Base-by-base conservation (phyloP, 441 rosid genomes). In the Pelargonium citronellum region DNA sequence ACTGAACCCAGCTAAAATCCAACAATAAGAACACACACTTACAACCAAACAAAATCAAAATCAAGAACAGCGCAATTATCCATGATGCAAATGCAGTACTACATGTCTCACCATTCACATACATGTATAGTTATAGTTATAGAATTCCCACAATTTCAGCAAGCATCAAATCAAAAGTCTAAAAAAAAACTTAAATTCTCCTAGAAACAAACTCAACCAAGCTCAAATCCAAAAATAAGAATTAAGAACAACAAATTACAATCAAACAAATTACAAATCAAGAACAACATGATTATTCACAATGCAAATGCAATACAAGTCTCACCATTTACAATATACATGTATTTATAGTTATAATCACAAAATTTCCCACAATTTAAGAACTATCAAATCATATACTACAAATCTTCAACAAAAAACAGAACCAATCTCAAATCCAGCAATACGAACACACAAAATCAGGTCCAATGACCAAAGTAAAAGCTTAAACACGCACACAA, bases 361-460 rank as follows among this genome's bases (percentile, higher is more conserved):
- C 41, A 37, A 37, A 4, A 19, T 39, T 72, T 55, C 68, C 24
- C 39, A 58, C 71, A 16, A 55, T 9, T 69, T 1, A 8, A 8
- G n/a, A 15, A 62, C 19, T 1, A 53, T 3, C 34, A 5, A 69
- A 0, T 37, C 11, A n/a, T n/a, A 9, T 7, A 39, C 24, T 65
- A 27, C 58, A 7, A 22, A 7, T 44, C 24, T 9, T 37, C 57
- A 47, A 15, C 30, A 66, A 3, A 11, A 41, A 69, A 43, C 55
- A 24, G 60, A 60, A 67, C 17, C 58, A 19, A 51, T 7, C 24
- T 47, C 68, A 73, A 62, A 34, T 73, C 55, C 51, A 57, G 17
- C 62, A 1, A 57, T 16, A 0, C 10, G 53, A 34, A 19, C 9
- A 64, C 67, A 68, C n/a, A 37, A 62, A 66, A 12, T 47, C 4